A percentile compares a stretch with the other conserved stretches of the same genome.
These are phyloP conservation scores for Beauveria sp. DNA, from an alignment of 2,329 filamentous ascomycete genomes.

Conservation along the genomic window DNA sequence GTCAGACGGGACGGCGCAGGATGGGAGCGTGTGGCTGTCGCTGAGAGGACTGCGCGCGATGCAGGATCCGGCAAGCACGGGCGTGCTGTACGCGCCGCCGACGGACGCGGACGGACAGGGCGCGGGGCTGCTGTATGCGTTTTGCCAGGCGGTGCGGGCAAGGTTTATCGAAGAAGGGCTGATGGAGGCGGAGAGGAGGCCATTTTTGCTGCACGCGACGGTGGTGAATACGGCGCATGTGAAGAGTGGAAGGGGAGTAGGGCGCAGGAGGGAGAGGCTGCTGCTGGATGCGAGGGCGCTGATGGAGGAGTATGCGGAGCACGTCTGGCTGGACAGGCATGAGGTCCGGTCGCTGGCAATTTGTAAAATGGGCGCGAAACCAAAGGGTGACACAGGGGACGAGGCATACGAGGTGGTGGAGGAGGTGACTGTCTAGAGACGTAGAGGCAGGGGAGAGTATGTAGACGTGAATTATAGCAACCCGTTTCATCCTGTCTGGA, in stretches of 20 bases:
- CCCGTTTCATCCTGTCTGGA: no score
- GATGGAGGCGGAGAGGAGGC: conserved; percentile 48
- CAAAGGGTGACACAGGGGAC: conserved; percentile 44
- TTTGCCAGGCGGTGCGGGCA: conserved; percentile 48
- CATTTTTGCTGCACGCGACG: conserved; percentile 74
- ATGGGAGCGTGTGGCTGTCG: conserved; percentile 32
- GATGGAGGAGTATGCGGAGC: conserved; percentile 54
- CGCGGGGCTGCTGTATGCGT: conserved; percentile 39
- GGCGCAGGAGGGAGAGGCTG: conserved; percentile 29
- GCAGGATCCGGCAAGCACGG: conserved; percentile 47
- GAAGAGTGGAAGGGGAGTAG: conserved; percentile 29
- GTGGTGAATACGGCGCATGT: conserved; percentile 80
- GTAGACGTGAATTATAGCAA: no score
- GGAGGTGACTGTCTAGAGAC: conserved; percentile 32
- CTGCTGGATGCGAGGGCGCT: conserved; percentile 47
- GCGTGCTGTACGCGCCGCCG: conserved; percentile 60
- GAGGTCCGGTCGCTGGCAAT: conserved; percentile 65
- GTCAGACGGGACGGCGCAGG: background rate
- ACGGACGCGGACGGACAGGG: conserved; percentile 33
- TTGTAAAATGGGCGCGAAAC: conserved; percentile 82
- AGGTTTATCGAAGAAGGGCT: conserved; percentile 49
- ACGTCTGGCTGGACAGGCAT: conserved; percentile 63
- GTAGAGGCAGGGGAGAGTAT: no score
- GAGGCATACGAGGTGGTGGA: conserved; percentile 47
- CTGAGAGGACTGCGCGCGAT: conserved; percentile 53